These are phyloP conservation scores for Metschnikowia kofuensis DNA, from an alignment of 805 yeast species.

Conservation along the genomic window DNA sequence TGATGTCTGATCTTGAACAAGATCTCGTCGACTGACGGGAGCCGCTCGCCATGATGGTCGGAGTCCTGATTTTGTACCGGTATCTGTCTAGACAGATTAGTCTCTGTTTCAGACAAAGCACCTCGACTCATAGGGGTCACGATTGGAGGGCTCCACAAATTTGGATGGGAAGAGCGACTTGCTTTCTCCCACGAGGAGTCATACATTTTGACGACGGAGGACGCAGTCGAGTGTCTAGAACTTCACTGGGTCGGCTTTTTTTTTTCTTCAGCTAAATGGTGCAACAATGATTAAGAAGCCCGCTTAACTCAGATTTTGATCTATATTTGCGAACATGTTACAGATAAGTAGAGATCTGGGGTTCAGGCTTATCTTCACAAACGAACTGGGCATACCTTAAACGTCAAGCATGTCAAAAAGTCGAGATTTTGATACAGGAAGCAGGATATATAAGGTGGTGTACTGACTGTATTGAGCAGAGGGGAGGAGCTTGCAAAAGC, in stretches of 20 bases:
- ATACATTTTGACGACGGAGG: constrained; percentile 10
- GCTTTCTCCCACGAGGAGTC: constrained; percentile 11
- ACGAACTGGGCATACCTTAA: constrained; percentile 6
- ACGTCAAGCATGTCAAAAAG: constrained; percentile 6
- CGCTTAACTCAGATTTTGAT: background rate
- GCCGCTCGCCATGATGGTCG: constrained; percentile 3
- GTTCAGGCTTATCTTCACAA: constrained; percentile 1
- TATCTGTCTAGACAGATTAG: background rate
- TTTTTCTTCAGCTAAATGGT: background rate
- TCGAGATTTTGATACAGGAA: constrained; percentile 3
- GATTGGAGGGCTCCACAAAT: constrained; percentile 12
- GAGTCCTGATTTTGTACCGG: background rate
- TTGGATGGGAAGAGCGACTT: constrained; percentile 11
- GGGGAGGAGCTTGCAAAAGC: background rate
- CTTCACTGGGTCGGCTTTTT: background rate
- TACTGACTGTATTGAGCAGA: background rate
- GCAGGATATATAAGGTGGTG: constrained; percentile 3
- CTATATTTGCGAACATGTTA: constrained; percentile 4
- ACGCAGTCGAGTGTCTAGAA: constrained; percentile 2
- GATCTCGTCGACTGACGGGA: constrained; percentile 14
- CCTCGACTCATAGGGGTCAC: constrained; percentile 5
- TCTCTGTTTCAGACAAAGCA: constrained; percentile 5
- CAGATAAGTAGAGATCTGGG: constrained; percentile 1
- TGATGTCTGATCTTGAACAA: constrained; percentile 8
- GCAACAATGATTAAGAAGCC: background rate